These are phyloP conservation scores for Mimosa pudica DNA, from an alignment of 306 rosid genomes.

Conservation along the genomic window DNA sequence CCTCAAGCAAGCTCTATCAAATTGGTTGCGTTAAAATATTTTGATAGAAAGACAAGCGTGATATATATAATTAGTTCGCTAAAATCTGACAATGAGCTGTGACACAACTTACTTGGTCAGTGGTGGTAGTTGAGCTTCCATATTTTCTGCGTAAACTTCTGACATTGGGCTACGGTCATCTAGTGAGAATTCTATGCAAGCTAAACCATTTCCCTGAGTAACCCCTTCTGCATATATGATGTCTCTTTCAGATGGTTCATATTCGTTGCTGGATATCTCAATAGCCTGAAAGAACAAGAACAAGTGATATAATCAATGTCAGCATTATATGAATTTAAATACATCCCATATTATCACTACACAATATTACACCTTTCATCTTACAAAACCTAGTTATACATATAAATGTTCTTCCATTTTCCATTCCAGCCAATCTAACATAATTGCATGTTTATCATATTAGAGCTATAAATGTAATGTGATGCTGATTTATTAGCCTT, in stretches of 20 bases:
- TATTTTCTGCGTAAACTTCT: conserved; percentile 75
- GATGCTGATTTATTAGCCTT: too few species aligned
- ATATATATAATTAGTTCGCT: too few species aligned
- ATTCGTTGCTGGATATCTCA: conserved; percentile 95
- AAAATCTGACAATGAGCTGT: not conserved
- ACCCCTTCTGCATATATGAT: conserved; percentile 97
- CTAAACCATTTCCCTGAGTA: conserved; percentile 94
- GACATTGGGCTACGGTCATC: conserved; percentile 90
- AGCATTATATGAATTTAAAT: not conserved
- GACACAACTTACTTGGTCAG: conserved; percentile 63
- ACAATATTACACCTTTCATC: not conserved
- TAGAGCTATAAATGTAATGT: not conserved
- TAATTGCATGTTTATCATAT: conserved; percentile 11
- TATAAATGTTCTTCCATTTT: not conserved
- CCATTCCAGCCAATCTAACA: conserved; percentile 6
- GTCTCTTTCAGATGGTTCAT: conserved; percentile 93
- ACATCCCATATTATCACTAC: not conserved
- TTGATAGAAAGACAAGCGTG: too few species aligned
- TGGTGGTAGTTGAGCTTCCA: conserved; percentile 76
- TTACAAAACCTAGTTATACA: too few species aligned
- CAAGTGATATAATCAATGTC: conserved; percentile 20
- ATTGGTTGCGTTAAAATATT: too few species aligned
- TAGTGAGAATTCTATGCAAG: conserved; percentile 92
- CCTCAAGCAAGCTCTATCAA: too few species aligned
- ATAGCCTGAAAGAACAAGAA: conserved; percentile 68